Evolutionary conservation across 2,329 filamentous ascomycete species (phyloP), one percentile per base, ranked within the genome.

Genomic region (Fusarium avenaceum): DNA sequence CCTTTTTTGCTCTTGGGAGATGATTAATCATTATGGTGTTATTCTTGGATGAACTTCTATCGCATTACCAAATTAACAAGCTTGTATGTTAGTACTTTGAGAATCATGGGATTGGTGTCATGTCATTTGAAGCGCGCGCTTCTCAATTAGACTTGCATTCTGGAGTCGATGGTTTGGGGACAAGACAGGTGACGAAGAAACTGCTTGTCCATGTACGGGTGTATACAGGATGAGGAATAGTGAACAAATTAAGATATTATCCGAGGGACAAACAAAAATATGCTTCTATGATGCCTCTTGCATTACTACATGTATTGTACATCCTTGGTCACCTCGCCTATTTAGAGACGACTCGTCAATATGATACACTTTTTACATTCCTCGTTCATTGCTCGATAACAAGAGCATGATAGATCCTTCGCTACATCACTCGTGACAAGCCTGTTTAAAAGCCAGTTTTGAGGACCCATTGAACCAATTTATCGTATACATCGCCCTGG

Each of bases 1-100:
- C 86, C 48, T 91, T 80, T 57, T 75, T 79, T 54, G 77, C 75
- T 51, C 67, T 80, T 44, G 74, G 68, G 88, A 85, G 63, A 93
- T 87, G 64, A 76, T 61, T 47, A 49, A 48, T 42, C 38, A 24
- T 46, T 52, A 45, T 10, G 47, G 49, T 43, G 30, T 24, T 46
- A 33, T 47, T 50, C 59, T 68, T 74, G 71, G 65, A 72, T 69
- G 54, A 59, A 28, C 22, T 26, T 52, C 40, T 63, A 63, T 58
- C 47, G 52, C 58, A 56, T 67, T 64, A 47, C 43, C 58, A 57
- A 50, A 46, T 38, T n/a, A 38, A 59, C 15, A 69, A 69, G 69
- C 72, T 69, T 75, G 73, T 75, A 75, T 73, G 73, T 74, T 75
- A 73, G 68, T 75, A 59, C 71, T 67, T 64, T 64, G 61, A 65